Conservation (phyloP, 768 basidiomycete genomes). For the Lactarius akahatsu region DNA sequence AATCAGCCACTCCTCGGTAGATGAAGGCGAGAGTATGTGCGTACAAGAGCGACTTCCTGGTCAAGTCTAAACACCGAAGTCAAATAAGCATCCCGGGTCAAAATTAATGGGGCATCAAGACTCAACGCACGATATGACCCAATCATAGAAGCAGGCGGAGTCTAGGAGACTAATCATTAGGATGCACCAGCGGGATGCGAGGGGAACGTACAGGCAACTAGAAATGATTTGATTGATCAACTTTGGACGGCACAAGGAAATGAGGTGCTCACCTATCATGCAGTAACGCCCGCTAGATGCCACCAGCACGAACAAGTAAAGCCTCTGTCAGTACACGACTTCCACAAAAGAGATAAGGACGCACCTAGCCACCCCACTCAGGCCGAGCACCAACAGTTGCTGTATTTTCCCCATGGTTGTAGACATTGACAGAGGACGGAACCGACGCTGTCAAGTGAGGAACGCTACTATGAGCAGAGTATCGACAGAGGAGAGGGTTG, state of each 20-base stretch:
- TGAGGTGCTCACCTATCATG: slow-evolving; percentile 3
- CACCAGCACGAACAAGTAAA: background rate
- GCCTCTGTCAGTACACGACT: background rate
- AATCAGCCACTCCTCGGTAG: background rate
- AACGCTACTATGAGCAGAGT: background rate
- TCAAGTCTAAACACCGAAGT: slow-evolving; percentile 21
- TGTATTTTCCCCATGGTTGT: background rate
- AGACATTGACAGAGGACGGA: background rate
- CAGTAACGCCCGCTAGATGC: slow-evolving; percentile 22
- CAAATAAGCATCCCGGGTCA: background rate
- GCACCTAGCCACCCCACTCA: background rate
- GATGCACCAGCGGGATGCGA: background rate
- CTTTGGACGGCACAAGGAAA: background rate
- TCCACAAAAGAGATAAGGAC: background rate
- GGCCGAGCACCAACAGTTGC: background rate
- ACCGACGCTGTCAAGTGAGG: background rate
- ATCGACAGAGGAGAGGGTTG: background rate
- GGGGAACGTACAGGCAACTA: slow-evolving; percentile 16
- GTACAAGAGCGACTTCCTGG: slow-evolving; percentile 19
- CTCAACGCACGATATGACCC: slow-evolving; percentile 27
- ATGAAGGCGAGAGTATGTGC: background rate
- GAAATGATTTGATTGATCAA: background rate
- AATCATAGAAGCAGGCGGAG: slow-evolving; percentile 27
- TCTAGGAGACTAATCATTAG: slow-evolving; percentile 12
- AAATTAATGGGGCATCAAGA: background rate